phyloP scores from a whole-genome alignment of 148 eudicot genomes.

The Nyssa sinensis region DNA sequence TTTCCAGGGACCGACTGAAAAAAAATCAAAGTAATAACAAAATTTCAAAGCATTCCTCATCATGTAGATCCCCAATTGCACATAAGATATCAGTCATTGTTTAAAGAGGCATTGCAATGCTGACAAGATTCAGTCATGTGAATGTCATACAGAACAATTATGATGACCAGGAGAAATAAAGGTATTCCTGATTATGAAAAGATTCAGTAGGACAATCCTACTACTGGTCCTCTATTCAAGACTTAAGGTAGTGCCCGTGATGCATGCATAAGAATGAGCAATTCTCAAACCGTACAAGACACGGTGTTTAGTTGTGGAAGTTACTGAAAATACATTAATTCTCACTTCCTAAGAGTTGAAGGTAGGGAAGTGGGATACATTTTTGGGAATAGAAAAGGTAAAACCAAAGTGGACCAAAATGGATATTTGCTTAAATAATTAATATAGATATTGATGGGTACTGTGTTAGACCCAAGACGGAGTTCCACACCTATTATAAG shows the following conservation, averaged over 20 bases:
- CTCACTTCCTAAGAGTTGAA: background rate
- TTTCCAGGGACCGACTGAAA: constrained; percentile 18
- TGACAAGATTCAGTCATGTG: background rate
- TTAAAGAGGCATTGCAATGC: background rate
- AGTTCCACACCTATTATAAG: no score
- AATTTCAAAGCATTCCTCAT: background rate
- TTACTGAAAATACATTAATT: background rate
- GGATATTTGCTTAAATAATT: background rate
- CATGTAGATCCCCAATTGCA: background rate
- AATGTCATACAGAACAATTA: background rate
- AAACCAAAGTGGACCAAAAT: background rate
- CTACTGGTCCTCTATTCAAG: background rate
- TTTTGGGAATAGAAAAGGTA: background rate
- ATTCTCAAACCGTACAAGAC: background rate
- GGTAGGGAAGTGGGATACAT: background rate
- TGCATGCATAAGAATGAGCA: background rate
- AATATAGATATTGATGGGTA: background rate
- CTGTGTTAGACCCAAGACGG: no score
- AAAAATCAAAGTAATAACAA: background rate
- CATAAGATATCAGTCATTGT: background rate
- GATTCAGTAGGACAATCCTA: background rate
- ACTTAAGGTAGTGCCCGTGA: background rate
- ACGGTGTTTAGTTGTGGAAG: background rate
- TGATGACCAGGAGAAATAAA: background rate
- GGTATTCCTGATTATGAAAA: background rate